A percentile compares a stretch with the other conserved stretches of the same genome.
These are phyloP conservation scores for Penicillium psychrofluorescens DNA, from an alignment of 495 filamentous ascomycete genomes.

Conservation along the genomic window DNA sequence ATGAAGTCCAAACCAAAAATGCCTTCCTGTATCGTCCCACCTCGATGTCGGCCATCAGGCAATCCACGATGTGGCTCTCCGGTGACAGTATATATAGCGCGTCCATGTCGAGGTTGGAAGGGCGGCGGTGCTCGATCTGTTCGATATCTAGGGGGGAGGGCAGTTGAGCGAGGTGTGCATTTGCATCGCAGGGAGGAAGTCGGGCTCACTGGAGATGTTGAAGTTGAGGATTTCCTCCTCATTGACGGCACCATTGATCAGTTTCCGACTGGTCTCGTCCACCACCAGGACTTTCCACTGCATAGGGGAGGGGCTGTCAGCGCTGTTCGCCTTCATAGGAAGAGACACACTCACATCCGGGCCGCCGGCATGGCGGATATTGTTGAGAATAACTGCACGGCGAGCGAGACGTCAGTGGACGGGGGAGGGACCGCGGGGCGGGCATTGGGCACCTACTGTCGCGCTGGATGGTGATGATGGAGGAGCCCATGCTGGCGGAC, in stretches of 20 bases:
- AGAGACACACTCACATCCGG: conserved; percentile 44
- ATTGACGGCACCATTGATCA: conserved; percentile 81
- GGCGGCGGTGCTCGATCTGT: conserved; percentile 76
- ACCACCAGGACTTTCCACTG: conserved; percentile 96
- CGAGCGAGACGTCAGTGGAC: conserved; percentile 2
- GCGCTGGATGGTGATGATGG: conserved; percentile 44
- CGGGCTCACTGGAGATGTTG: conserved; percentile 79
- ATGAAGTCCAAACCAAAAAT: conserved; percentile 79
- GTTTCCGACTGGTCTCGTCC: conserved; percentile 68
- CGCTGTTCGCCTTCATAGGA: neutral
- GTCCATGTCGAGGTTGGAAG: conserved; percentile 78
- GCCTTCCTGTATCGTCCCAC: conserved; percentile 65
- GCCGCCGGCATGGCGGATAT: conserved; percentile 50
- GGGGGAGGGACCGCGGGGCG: neutral
- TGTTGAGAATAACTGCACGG: conserved; percentile 48
- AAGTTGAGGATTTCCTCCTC: conserved; percentile 94
- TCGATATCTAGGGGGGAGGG: conserved; percentile 65
- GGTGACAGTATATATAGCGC: conserved; percentile 88
- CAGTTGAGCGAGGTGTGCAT: conserved; percentile 20
- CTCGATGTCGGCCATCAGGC: conserved; percentile 86
- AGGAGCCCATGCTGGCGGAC: conserved; percentile 41
- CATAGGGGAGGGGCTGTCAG: neutral
- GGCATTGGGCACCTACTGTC: conserved; percentile 32
- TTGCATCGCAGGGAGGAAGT: neutral
- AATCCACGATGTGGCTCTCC: conserved; percentile 79